Evolutionary conservation across 768 basidiomycete genomes (phyloP).

Genomic region (Psilocybe subaeruginosa): DNA sequence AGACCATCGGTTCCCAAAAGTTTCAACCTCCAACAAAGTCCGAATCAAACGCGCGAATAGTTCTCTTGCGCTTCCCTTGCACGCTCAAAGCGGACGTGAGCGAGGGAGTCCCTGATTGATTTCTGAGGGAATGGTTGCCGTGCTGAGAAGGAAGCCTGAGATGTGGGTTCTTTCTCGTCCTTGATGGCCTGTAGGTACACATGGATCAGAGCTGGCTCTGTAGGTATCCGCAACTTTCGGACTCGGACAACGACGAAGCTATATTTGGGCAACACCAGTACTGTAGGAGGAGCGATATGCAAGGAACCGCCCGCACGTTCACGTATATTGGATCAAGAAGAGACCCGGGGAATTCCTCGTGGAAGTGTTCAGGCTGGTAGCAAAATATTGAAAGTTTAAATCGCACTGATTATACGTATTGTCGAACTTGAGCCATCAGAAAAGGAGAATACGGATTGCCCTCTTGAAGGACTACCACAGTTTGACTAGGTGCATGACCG

Average conservation of each 20-base stretch:
- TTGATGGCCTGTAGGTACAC: not conserved
- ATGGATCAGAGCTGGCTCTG: not conserved
- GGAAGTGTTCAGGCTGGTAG: not conserved
- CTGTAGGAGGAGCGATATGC: not conserved
- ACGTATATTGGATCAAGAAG: not conserved
- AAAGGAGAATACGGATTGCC: not conserved
- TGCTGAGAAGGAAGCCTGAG: not conserved
- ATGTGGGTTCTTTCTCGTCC: not conserved
- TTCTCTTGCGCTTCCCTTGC: not conserved
- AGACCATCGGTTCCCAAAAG: not conserved
- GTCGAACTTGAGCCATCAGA: not conserved
- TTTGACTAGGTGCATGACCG: too few species aligned
- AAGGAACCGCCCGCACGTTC: too few species aligned
- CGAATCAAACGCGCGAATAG: constrained; percentile 3
- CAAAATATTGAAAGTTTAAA: not conserved
- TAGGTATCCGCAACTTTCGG: not conserved
- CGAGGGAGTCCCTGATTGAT: not conserved
- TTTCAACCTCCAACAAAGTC: not conserved
- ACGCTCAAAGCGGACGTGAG: not conserved
- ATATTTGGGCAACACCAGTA: not conserved
- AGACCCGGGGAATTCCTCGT: not conserved
- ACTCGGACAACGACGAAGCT: not conserved
- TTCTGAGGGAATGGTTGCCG: not conserved
- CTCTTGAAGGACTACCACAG: not conserved
- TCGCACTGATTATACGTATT: not conserved